phyloP scores from a whole-genome alignment of 495 filamentous ascomycete genomes.

The Staphylotrichum tortipilum region DNA sequence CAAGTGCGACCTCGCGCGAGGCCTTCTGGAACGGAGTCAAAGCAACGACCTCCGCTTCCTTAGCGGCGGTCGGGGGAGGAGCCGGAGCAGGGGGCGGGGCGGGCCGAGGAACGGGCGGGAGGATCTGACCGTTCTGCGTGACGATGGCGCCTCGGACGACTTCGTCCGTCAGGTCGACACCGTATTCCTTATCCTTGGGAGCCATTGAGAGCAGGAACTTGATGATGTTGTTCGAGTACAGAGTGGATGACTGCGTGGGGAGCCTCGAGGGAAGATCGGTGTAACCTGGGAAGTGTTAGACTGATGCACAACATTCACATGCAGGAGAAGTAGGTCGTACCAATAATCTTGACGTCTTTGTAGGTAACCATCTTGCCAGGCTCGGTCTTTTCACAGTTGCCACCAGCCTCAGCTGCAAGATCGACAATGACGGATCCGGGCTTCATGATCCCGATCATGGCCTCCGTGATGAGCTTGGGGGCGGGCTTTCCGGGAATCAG shows the following conservation, averaged over 20 bases:
- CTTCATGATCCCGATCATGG: conserved; percentile 74
- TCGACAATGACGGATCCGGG: conserved; percentile 75
- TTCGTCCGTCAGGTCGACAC: conserved; percentile 66
- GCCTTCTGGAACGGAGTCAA: conserved; percentile 71
- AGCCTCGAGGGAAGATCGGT: conserved; percentile 73
- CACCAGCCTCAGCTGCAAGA: conserved; percentile 71
- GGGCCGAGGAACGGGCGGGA: conserved; percentile 62
- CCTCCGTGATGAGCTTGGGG: conserved; percentile 66
- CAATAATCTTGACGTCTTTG: conserved; percentile 72
- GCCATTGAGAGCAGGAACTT: conserved; percentile 73
- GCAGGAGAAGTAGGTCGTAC: conserved; percentile 36
- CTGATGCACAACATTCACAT: conserved; percentile 3
- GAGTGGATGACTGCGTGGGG: conserved; percentile 69
- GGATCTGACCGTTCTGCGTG: conserved; percentile 60
- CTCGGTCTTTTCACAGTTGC: conserved; percentile 69
- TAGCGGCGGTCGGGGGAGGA: conserved; percentile 39
- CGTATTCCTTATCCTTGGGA: conserved; percentile 63
- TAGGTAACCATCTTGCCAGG: conserved; percentile 57
- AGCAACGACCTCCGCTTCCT: conserved; percentile 51
- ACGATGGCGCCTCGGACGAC: conserved; percentile 74
- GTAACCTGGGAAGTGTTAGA: conserved; percentile 45
- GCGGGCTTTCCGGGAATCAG: conserved; percentile 70
- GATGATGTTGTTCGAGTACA: conserved; percentile 83
- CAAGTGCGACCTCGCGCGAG: conserved; percentile 56
- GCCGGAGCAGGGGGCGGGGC: conserved; percentile 58